Evolutionary conservation across 1,284 basidiomycete genomes (phyloP), one percentile per base, ranked within the genome.

Genomic region (Cutaneotrichosporon sp.): DNA sequence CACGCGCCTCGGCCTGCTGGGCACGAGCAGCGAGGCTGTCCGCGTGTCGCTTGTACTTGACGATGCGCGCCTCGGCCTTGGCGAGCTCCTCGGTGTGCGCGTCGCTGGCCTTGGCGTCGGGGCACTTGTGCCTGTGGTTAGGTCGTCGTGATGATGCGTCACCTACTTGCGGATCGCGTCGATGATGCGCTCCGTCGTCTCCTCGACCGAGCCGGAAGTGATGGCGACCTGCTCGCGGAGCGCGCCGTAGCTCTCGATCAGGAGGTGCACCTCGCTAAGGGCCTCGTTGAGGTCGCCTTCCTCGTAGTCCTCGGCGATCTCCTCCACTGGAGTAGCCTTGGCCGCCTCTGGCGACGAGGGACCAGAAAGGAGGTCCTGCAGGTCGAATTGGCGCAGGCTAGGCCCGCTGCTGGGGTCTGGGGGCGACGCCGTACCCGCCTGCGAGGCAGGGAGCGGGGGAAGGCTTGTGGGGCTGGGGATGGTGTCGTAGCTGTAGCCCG

Each of bases 121-220:
- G 10, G 11, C 62, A 59, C 11, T 54, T 43, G 51, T 63, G 62
- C 14, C 58, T 63, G 36, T 3, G 7, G 27, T 63, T 11, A 56
- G 54, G 16, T 36, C 5, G n/a, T 16, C 13, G 16, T 13, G 5
- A 13, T 13, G 16, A 13, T 11, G 22, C 4, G 20, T 1, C 16
- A 58, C 62, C 49, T 9, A 64, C 62, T 27, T 43, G 16, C 45
- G 43, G 36, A 60, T 18, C 9, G 8, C 45, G 3, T 36, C 24
- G 13, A 16, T 47, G 11, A 64, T 42, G 4, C 58, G 54, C 29
- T 24, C 45, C 2, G 34, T 43, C 14, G 50, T 45, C 34, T 57
- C 58, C 16, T 60, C 62, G 20, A 59, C 22, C 22, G 55, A 22
- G 22, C 22, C 55, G 18, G 20, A 54, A 24, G 20, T 22, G 33